phyloP scores from a whole-genome alignment of 306 rosid genomes.

The Cicer judaicum region DNA sequence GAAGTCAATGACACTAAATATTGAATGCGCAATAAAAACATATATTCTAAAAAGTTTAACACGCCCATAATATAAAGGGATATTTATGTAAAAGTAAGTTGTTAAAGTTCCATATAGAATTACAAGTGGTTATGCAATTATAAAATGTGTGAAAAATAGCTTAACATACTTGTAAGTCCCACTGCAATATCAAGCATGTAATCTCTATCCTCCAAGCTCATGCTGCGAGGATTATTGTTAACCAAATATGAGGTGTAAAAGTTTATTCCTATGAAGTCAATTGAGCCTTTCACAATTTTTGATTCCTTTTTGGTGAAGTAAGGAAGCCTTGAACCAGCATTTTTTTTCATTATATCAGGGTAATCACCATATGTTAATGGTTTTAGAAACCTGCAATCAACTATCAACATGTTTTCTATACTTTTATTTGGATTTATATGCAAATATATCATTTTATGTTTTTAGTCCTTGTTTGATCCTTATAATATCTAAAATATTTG shows the following conservation, averaged over 20 bases:
- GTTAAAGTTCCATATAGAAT: not conserved
- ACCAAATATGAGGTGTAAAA: conserved; percentile 39
- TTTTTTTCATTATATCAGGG: conserved; percentile 58
- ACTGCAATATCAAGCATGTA: conserved; percentile 10
- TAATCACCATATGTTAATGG: conserved; percentile 74
- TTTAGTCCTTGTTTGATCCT: no score
- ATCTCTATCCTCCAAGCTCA: conserved; percentile 31
- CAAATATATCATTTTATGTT: no score
- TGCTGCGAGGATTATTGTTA: conserved; percentile 44
- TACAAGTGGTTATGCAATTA: not conserved
- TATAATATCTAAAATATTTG: no score
- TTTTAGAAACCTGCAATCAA: conserved; percentile 57
- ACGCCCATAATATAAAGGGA: not conserved
- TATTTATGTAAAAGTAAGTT: not conserved
- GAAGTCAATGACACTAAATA: no score
- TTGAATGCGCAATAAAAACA: no score
- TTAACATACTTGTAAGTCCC: conserved; percentile 33
- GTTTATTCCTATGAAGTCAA: conserved; percentile 65
- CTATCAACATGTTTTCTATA: not conserved
- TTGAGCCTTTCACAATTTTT: conserved; percentile 54
- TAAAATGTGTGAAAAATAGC: not conserved
- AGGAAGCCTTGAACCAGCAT: conserved; percentile 68
- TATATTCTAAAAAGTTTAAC: no score
- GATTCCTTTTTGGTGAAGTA: conserved; percentile 56
- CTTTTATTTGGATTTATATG: not conserved